phyloP scores from a whole-genome alignment of 345 rosid species.

The Dovyalis caffra region DNA sequence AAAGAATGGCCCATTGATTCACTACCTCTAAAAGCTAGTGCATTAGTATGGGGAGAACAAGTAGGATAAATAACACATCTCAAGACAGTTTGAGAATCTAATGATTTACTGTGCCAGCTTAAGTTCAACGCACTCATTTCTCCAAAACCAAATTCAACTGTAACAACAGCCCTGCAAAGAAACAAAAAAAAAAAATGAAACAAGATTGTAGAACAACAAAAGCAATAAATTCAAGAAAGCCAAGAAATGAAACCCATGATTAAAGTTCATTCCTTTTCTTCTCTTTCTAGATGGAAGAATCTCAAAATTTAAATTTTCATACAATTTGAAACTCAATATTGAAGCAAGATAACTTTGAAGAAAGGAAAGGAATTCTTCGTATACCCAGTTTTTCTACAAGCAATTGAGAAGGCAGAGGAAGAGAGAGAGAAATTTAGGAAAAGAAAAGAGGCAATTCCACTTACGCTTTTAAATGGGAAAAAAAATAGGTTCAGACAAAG shows the following conservation, averaged over 20 bases:
- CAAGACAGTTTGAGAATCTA: background rate
- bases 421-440: background rate
- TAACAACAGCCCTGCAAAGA: background rate
- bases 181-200: background rate
- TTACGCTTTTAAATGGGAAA: background rate
- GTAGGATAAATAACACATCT: slow-evolving; percentile 1
- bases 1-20: slow-evolving; percentile 46
- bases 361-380: background rate
- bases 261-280: background rate
- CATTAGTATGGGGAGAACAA: slow-evolving; percentile 11
- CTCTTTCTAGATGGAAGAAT: background rate
- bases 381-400: background rate
- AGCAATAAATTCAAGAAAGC: background rate
- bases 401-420: background rate
- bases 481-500: background rate
- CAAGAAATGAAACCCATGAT: background rate
- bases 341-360: too few relatives aligned
- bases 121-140: slow-evolving; percentile 51
- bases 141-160: slow-evolving; percentile 4
- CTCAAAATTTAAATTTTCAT: background rate
- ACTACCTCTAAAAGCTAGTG: slow-evolving; percentile 40
- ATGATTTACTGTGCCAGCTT: slow-evolving; percentile 24
- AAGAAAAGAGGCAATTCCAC: background rate
- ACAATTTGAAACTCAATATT: background rate
- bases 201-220: background rate